Conservation (phyloP, 768 basidiomycete genomes). For the Auricularia auricula-judae region DNA sequence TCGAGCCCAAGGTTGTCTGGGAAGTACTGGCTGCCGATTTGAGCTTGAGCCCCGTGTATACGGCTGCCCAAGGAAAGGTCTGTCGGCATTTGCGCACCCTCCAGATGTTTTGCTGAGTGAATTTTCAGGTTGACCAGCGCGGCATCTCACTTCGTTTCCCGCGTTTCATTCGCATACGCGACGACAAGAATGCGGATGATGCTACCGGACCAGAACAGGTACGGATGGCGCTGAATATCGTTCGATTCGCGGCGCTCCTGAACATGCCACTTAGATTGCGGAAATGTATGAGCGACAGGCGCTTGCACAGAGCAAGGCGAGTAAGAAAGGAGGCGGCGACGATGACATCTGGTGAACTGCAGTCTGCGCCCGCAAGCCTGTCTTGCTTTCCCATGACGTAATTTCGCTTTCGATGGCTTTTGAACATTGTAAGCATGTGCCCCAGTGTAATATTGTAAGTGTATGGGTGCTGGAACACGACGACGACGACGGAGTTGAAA, state of each 20-base stretch:
- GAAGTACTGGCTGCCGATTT: constrained; percentile 96
- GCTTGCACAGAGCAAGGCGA: constrained; percentile 61
- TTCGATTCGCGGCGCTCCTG: background rate
- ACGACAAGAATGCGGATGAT: constrained; percentile 89
- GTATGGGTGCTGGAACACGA: background rate
- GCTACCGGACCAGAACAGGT: constrained; percentile 92
- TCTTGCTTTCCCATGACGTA: background rate
- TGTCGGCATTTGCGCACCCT: constrained; percentile 16
- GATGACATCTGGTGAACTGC: constrained; percentile 26
- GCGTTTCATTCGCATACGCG: constrained; percentile 81
- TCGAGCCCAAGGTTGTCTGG: constrained; percentile 96
- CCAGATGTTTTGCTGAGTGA: constrained; percentile 4
- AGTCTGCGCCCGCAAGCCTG: background rate
- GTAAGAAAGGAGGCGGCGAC: constrained; percentile 55
- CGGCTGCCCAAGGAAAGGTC: constrained; percentile 86
- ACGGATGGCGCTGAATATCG: constrained; percentile 10
- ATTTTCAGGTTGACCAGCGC: constrained; percentile 61
- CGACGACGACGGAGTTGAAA: background rate
- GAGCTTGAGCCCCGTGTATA: constrained; percentile 91
- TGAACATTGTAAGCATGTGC: too few relatives aligned
- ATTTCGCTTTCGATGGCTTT: too few relatives aligned
- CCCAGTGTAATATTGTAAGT: too few relatives aligned
- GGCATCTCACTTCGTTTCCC: constrained; percentile 97
- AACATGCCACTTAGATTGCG: constrained; percentile 45
- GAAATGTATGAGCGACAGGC: constrained; percentile 91